A percentile compares a stretch with the other conserved stretches of the same genome.
Evolutionary conservation across 352 stramenopile species (phyloP).

Genomic region (Globisporangium barbulae): DNA sequence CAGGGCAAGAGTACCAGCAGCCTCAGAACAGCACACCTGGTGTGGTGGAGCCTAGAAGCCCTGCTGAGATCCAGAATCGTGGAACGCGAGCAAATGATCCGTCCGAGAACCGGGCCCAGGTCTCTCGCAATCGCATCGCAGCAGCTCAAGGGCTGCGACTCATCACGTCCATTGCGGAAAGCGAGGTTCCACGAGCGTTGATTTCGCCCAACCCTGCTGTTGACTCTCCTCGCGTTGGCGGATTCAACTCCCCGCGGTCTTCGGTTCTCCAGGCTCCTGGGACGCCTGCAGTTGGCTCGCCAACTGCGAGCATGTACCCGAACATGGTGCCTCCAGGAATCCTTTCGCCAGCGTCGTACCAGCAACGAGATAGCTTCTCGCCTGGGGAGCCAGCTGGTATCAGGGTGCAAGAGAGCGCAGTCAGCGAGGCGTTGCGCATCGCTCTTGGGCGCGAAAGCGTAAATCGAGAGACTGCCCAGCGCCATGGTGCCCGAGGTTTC

Average conservation of each 20-base stretch:
- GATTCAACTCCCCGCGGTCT: conserved; percentile 74
- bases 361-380: conserved; percentile 71
- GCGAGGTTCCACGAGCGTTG: conserved; percentile 71
- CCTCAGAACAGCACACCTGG: conserved; percentile 32
- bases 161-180: conserved; percentile 81
- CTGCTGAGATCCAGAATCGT: conserved; percentile 82
- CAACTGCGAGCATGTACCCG: conserved; percentile 47
- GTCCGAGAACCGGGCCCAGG: conserved; percentile 20
- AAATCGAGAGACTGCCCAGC: conserved; percentile 44
- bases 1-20: conserved; percentile 74
- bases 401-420: conserved; percentile 33
- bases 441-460: conserved; percentile 71
- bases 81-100: conserved; percentile 34
- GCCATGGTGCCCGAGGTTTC: conserved; percentile 20
- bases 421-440: conserved; percentile 69
- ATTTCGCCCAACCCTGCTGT: conserved; percentile 85
- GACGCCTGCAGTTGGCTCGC: conserved; percentile 54
- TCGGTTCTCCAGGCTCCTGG: conserved; percentile 67
- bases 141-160: conserved; percentile 69
- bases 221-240: conserved; percentile 73
- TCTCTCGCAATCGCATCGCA: conserved; percentile 30
- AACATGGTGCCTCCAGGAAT: conserved; percentile 38
- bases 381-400: conserved; percentile 20
- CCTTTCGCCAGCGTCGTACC: conserved; percentile 78
- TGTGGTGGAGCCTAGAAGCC: conserved; percentile 54